Base-by-base conservation (phyloP, 2,329 filamentous ascomycete genomes). In the Apiospora rasikravindrae region DNA sequence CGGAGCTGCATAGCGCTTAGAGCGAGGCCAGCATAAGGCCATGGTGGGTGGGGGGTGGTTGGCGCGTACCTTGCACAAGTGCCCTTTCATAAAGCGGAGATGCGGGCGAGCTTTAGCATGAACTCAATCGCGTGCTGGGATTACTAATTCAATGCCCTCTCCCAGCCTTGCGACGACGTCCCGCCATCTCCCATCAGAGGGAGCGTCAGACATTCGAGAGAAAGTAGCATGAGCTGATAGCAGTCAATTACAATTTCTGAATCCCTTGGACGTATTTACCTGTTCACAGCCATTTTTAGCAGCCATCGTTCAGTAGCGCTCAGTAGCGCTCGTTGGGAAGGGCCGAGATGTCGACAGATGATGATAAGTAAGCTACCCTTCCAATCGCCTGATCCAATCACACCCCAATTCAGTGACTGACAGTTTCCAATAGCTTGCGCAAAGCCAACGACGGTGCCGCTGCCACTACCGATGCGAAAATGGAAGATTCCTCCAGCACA, bases 161-260 rank as follows among this genome's bases (percentile, higher is more conserved):
- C 33, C 33, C 67, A 68, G 67, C 67, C 67, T 68, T 68, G 40
- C 40, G 42, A 68, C 67, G 24, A 45, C 42, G 40, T 49, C 45
- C 24, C 40, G 47, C 64, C 44, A 70, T 47, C 61, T 57, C 22
- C 64, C 57, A 78, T 77, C 70, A 73, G 76, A 67, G 26, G 26
- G 53, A 33, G 4, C 26, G 14, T 61, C 53, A 10, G 26, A 33
- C 26, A 5, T 8, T 74, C 71, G 77, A 78, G 71, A 78, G 75
- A 40, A 40, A 71, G 22, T 37, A 49, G 68, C 37, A 66, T 64
- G 47, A 69, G 61, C 66, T 53, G 22, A 45, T 40, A 26, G 29
- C 67, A 47, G 10, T n/a, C n/a, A 22, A 6, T 11, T 22, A 11
- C 4, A 1, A 45, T 14, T 45, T 29, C 29, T 37, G 29, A 40